Evolutionary conservation across 108 stramenopile species (phyloP), one percentile per base, ranked within the genome.

Genomic region (Cyclostephanos invisitatus): DNA sequence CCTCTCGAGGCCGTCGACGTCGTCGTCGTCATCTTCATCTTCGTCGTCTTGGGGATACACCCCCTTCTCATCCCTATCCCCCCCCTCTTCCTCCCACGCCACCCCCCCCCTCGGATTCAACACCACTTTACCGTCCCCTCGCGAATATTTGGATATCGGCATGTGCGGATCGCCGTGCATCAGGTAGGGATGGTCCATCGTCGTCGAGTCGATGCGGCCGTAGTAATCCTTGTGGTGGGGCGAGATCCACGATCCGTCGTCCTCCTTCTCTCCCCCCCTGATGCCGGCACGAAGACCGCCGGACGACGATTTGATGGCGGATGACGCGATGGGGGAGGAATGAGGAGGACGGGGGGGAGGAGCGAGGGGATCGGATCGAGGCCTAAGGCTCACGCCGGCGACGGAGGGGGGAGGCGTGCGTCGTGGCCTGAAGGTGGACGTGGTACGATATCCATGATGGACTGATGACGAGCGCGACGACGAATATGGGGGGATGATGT

Each of bases 131-230:
- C 72, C 71, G 3, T 63, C 67, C 0, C 78, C 72, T 0, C 70
- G 49, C 12, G 66, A 54, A 21, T 64, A 64, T 20, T 25, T 46
- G 12, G 37, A 18, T 25, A 79, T 67, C 47, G 78, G 78, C 78
- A 79, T 79, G 40, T 79, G 71, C 3, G 78, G 78, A 73, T 79
- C 78, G 11, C 78, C 78, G 40, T 79, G 78, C 15, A 79, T 46
- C 27, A 79, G 64, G 8, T 79, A 46, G 1, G 62, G 62, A 64
- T 72, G 67, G 24, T 63, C 29, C 42, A 79, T 21, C 12, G 78
- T 79, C 32, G 69, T 66, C 8, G 56, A 42, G 27, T 79, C 78
- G 21, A 79, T 46, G 12, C 68, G 67, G 21, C 67, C 66, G 55
- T 79, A 79, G 55, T 79, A 71, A 50, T 79, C 78, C 7, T 27